These are phyloP conservation scores for Lactifluus subvellereus DNA, from an alignment of 768 basidiomycete genomes.

Conservation along the genomic window DNA sequence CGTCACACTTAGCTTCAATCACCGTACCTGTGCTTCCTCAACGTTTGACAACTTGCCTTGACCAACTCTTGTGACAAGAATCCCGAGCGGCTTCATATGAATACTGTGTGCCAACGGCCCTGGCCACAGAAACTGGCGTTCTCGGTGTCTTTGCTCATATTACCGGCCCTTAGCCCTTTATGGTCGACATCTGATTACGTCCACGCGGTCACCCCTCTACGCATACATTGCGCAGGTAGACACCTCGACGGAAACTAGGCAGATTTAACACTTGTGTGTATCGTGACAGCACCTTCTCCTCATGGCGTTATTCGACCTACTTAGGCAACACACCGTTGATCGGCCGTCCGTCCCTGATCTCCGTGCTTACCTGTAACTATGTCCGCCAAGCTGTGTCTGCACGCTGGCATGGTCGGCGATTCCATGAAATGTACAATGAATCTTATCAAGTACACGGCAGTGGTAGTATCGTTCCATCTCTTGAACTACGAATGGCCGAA, in stretches of 20 bases:
- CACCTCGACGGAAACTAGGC: neutral
- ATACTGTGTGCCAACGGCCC: neutral
- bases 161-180: conserved; percentile 1
- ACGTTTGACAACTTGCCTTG: conserved; percentile 1
- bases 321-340: conserved; percentile 9
- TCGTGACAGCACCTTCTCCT: neutral
- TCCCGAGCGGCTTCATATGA: neutral
- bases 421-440: neutral
- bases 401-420: neutral
- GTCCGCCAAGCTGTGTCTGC: neutral
- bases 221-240: conserved; percentile 5
- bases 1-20: conserved; percentile 4
- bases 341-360: neutral
- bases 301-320: conserved; percentile 7
- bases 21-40: conserved; percentile 10
- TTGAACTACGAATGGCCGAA: neutral
- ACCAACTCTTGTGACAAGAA: conserved; percentile 9
- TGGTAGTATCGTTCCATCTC: neutral
- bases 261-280: neutral
- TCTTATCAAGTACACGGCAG: neutral
- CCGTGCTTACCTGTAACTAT: neutral
- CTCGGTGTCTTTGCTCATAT: conserved; percentile 9
- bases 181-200: neutral
- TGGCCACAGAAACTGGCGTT: conserved; percentile 3
- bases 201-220: conserved; percentile 11